These are phyloP conservation scores for Boletus rubroflammeus DNA, from an alignment of 768 basidiomycete species.

Conservation along the genomic window DNA sequence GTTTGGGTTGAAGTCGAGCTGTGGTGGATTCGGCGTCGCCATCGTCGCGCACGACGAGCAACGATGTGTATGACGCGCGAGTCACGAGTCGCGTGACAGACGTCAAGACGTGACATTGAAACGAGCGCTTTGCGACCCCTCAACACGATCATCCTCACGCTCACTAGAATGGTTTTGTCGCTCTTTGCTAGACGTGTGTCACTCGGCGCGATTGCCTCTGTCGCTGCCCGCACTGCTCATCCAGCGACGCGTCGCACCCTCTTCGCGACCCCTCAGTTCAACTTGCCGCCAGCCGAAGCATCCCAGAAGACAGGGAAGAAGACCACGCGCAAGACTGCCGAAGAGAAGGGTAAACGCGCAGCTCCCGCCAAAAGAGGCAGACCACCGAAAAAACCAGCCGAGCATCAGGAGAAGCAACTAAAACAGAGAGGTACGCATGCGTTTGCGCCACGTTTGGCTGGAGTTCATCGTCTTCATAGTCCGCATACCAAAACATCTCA, in stretches of 20 bases:
- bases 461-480: conserved; percentile 14
- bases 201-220: neutral
- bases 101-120: conserved; percentile 13
- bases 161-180: conserved; percentile 12
- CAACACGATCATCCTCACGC: neutral
- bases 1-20: conserved; percentile 27
- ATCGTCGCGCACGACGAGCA: neutral
- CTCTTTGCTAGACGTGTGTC: conserved; percentile 11
- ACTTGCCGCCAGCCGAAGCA: conserved; percentile 6
- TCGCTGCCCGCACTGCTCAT: neutral
- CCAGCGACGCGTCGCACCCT: conserved; percentile 25
- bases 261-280: conserved; percentile 19
- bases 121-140: neutral
- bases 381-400: neutral
- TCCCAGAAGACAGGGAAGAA: neutral
- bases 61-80: neutral
- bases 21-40: neutral
- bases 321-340: neutral
- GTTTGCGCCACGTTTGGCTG: neutral
- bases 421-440: conserved; percentile 15
- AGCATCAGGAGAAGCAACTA: neutral
- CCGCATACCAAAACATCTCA: conserved; percentile 12
- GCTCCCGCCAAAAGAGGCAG: conserved; percentile 7
- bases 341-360: conserved; percentile 1
- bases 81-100: conserved; percentile 19